These are phyloP conservation scores for Staphylotrichum tortipilum DNA, from an alignment of 495 filamentous ascomycete species.

Conservation along the genomic window DNA sequence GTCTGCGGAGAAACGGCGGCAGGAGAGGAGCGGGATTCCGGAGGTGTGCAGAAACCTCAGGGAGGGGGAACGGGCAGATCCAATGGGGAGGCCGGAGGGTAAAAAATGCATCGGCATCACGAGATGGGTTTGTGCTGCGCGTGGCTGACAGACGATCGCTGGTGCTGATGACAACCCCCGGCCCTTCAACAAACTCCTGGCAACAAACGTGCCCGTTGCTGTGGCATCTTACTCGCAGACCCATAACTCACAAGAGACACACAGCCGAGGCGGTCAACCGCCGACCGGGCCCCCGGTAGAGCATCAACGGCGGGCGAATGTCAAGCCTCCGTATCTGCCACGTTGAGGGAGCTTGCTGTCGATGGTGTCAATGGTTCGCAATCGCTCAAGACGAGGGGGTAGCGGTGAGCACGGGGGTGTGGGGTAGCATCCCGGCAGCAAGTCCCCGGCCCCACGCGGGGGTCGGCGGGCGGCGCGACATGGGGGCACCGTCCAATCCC, in stretches of 20 bases:
- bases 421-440: constrained; percentile 2
- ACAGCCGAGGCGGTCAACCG: no score
- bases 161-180: background rate
- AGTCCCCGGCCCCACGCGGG: background rate
- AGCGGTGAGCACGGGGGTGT: constrained; percentile 3
- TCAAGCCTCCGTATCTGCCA: background rate
- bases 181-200: background rate
- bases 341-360: background rate
- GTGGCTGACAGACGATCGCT: constrained; percentile 4
- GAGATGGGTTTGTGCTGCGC: constrained; percentile 16
- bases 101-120: constrained; percentile 9
- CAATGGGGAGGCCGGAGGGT: constrained; percentile 6
- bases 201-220: no score
- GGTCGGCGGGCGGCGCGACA: no score
- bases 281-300: no score
- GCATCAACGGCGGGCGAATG: background rate
- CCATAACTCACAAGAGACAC: no score
- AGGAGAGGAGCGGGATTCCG: background rate
- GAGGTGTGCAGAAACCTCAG: background rate
- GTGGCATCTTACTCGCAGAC: no score
- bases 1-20: background rate
- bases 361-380: background rate
- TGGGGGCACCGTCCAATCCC: background rate
- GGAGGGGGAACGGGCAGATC: background rate
- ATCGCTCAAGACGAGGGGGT: background rate